Base-by-base conservation (phyloP, 2,329 filamentous ascomycete genomes). In the Colletotrichum sp. region DNA sequence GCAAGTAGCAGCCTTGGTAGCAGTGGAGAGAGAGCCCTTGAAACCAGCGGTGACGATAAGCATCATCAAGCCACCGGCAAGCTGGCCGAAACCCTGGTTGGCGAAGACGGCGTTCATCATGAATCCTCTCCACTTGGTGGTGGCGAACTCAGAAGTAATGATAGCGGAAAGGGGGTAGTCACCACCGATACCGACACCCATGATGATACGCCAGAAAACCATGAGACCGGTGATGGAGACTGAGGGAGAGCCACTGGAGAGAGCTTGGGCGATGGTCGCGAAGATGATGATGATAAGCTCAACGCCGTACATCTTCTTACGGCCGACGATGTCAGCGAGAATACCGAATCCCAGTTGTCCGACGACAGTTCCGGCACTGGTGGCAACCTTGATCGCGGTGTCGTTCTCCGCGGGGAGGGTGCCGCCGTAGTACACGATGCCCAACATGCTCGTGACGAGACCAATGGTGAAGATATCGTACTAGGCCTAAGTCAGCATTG, bases 361-460 rank as follows among this genome's bases (percentile, higher is more conserved):
- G 66, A 98, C 87, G 70, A 98, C 95, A 24, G 95, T 97, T 75
- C 95, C 95, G 75, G 93, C 93, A 34, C 94, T 96, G 15, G 95
- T 97, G 26, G 95, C 92, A 71, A 96, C 92, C 86, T 98, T 98
- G 88, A 98, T 96, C 28, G 94, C 94, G 6, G 93, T 96, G 80
- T 97, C 95, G 10, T 94, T 91, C 72, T 85, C 88, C 36, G 89
- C 86, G 15, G 94, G 93, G 81, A 96, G 93, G 39, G 87, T 87
- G 21, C 92, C 92, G 16, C 80, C 82, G 83, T 90, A 96, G 88
- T 94, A 96, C 79, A 96, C 94, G 65, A 96, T 92, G 57, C 95
- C 95, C 67, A 96, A 84, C 93, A 96, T 95, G 77, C 91, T 89
- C 32, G 93, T 95, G 78, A 94, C 88, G 81, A 95, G 88, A 78